A percentile compares a stretch with the other conserved stretches of the same genome.
Conservation (phyloP, 1,284 basidiomycete genomes). For the Wolfiporia cocos region DNA sequence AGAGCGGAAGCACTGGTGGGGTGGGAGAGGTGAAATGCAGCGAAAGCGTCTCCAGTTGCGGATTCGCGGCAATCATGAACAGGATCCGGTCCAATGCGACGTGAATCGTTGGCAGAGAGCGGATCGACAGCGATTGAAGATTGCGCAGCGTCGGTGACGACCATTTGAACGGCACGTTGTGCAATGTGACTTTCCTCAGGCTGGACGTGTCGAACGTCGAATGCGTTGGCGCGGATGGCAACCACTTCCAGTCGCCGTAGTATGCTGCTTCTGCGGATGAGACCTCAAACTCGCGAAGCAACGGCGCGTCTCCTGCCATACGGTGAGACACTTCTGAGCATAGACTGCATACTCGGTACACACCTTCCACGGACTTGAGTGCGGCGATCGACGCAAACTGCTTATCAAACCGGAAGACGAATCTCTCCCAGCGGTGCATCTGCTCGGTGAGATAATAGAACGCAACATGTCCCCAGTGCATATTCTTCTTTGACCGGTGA, state of each 20-base stretch:
- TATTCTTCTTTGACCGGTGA: constrained; percentile 33
- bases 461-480: constrained; percentile 73
- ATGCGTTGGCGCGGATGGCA: constrained; percentile 43
- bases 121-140: constrained; percentile 51
- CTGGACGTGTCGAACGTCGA: constrained; percentile 35
- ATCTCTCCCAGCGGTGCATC: constrained; percentile 75
- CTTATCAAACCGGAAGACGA: constrained; percentile 71
- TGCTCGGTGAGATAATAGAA: constrained; percentile 71
- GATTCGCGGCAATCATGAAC: constrained; percentile 52
- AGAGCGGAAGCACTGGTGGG: constrained; percentile 54
- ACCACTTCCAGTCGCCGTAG: constrained; percentile 63
- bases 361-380: constrained; percentile 62
- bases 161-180: constrained; percentile 71
- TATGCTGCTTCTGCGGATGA: constrained; percentile 60
- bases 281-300: constrained; percentile 69
- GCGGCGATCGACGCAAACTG: constrained; percentile 65
- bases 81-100: constrained; percentile 61
- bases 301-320: constrained; percentile 61
- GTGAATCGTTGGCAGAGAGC: constrained; percentile 54
- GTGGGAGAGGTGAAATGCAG: constrained; percentile 56
- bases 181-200: constrained; percentile 51
- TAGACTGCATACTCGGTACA: constrained; percentile 18
- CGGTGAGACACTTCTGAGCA: too few species aligned
- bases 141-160: constrained; percentile 60
- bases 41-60: constrained; percentile 44